A percentile compares a stretch with the other conserved stretches of the same genome.
Conservation (phyloP, 768 basidiomycete genomes). For the Royoungia palumana region DNA sequence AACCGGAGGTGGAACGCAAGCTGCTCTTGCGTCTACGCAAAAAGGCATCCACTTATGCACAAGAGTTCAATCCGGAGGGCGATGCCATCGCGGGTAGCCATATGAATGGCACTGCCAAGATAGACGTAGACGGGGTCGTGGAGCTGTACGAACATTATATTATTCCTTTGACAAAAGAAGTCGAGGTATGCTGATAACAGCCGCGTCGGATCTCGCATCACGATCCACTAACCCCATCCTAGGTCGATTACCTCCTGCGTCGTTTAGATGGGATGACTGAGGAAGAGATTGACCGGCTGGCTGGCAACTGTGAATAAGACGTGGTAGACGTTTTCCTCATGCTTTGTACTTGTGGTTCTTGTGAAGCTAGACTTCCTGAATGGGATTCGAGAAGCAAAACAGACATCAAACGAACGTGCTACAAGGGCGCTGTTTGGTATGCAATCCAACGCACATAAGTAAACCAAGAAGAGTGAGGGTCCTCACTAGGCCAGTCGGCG, state of each 20-base stretch:
- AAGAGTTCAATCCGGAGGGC: constrained; percentile 75
- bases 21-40: constrained; percentile 80
- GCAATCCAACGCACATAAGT: constrained; percentile 18
- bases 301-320: constrained; percentile 15
- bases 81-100: constrained; percentile 39
- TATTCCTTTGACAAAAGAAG: constrained; percentile 96
- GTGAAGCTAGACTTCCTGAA: constrained; percentile 6
- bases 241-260: constrained; percentile 95
- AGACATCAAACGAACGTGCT: constrained; percentile 19
- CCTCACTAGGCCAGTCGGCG: constrained; percentile 12
- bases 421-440: constrained; percentile 21
- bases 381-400: constrained; percentile 17
- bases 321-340: neutral
- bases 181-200: constrained; percentile 67
- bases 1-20: constrained; percentile 89
- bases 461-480: constrained; percentile 25
- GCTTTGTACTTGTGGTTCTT: constrained; percentile 2
- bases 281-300: constrained; percentile 71
- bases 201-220: neutral
- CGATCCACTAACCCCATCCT: constrained; percentile 3
- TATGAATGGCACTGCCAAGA: constrained; percentile 51
- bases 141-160: constrained; percentile 93
- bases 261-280: constrained; percentile 83
- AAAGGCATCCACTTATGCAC: constrained; percentile 78
- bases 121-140: constrained; percentile 91